Conservation (phyloP, 108 stramenopile genomes). For the Cyclotella atomus region DNA sequence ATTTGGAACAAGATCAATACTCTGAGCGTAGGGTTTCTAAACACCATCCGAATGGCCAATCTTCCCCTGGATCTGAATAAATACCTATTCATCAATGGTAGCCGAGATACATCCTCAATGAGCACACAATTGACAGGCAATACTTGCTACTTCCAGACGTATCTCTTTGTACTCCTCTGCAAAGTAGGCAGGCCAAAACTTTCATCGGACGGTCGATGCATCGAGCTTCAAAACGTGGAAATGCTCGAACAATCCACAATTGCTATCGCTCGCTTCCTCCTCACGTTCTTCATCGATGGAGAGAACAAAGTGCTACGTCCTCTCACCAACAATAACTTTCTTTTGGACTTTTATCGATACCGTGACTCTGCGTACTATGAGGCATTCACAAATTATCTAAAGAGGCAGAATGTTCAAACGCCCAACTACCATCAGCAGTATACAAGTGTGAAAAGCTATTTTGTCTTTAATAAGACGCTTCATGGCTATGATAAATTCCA, state of each 20-base stretch:
- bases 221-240: conserved; percentile 32
- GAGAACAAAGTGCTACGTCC: conserved; percentile 42
- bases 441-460: conserved; percentile 37
- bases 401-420: conserved; percentile 21
- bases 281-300: conserved; percentile 57
- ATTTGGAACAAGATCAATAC: conserved; percentile 54
- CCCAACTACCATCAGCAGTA: conserved; percentile 53
- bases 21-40: conserved; percentile 2
- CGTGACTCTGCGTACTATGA: conserved; percentile 43
- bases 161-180: conserved; percentile 55
- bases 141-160: conserved; percentile 65
- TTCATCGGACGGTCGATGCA: conserved; percentile 17
- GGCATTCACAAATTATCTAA: conserved; percentile 39
- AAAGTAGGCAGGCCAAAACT: conserved; percentile 51
- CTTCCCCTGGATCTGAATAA: conserved; percentile 39
- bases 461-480: conserved; percentile 34
- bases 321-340: conserved; percentile 57
- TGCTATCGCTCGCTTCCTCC: conserved; percentile 49
- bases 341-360: conserved; percentile 57
- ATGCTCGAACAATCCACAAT: conserved; percentile 46
- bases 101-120: conserved; percentile 23
- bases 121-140: conserved; percentile 58
- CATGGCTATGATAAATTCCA: conserved; percentile 55
- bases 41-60: conserved; percentile 13
- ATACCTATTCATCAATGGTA: conserved; percentile 52